These are phyloP conservation scores for Penicillium bialowiezense DNA, from an alignment of 495 filamentous ascomycete genomes.

Conservation along the genomic window DNA sequence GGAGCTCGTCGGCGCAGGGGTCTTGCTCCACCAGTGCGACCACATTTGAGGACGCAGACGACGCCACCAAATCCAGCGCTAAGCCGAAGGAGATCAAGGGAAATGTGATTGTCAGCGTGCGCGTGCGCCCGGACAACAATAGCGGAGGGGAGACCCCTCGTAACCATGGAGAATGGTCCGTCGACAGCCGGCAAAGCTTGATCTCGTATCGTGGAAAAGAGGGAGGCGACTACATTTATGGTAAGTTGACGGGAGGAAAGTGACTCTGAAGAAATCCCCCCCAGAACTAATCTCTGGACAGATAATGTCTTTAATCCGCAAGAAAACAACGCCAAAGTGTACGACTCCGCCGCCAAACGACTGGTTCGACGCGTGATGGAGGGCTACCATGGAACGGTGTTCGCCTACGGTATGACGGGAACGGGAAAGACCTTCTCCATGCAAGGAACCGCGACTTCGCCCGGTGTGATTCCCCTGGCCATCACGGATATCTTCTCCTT, in stretches of 20 bases:
- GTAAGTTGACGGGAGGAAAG: too few species aligned
- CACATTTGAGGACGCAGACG: conserved; percentile 67
- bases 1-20: conserved; percentile 84
- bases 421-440: conserved; percentile 99
- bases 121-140: conserved; percentile 77
- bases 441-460: conserved; percentile 96
- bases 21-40: conserved; percentile 90
- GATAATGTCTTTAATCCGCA: conserved; percentile 94
- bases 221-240: conserved; percentile 89
- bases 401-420: conserved; percentile 98
- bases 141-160: conserved; percentile 56
- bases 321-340: conserved; percentile 91
- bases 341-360: conserved; percentile 89
- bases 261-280: neutral
- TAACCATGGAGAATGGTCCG: conserved; percentile 82
- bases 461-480: conserved; percentile 93
- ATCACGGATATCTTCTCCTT: conserved; percentile 99
- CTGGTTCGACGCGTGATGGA: conserved; percentile 97
- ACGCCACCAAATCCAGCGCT: conserved; percentile 31
- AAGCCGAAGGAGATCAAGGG: conserved; percentile 71
- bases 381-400: conserved; percentile 97
- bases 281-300: conserved; percentile 31
- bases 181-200: conserved; percentile 79
- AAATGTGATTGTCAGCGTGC: conserved; percentile 93
- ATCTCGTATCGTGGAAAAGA: conserved; percentile 85